phyloP scores from a whole-genome alignment of 2,329 filamentous ascomycete genomes.

The Botrytis deweyae region DNA sequence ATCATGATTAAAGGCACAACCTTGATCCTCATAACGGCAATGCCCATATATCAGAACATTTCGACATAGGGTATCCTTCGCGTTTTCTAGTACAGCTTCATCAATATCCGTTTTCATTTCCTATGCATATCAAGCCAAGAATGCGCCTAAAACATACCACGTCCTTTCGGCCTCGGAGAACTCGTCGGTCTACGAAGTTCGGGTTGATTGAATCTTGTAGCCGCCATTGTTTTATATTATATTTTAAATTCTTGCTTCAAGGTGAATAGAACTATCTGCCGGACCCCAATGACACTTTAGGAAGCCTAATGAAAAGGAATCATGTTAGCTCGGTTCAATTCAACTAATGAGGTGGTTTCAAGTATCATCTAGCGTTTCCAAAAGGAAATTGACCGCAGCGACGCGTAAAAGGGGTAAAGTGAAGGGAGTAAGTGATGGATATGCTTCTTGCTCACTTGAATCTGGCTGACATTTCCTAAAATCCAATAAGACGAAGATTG shows the following conservation, averaged over 20 bases:
- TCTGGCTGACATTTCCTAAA: conserved; percentile 37
- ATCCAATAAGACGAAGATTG: conserved; percentile 19
- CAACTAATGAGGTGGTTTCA: neutral
- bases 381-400: neutral
- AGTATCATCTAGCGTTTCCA: neutral
- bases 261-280: conserved; percentile 36
- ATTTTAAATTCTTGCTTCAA: conserved; percentile 22
- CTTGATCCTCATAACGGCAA: conserved; percentile 87
- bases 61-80: conserved; percentile 85
- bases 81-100: conserved; percentile 55
- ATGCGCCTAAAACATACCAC: conserved; percentile 45
- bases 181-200: conserved; percentile 45
- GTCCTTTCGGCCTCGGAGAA: conserved; percentile 57
- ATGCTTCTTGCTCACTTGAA: conserved; percentile 32
- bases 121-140: neutral
- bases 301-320: conserved; percentile 29
- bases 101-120: conserved; percentile 27
- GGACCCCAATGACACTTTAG: conserved; percentile 36
- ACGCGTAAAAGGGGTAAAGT: neutral
- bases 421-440: neutral
- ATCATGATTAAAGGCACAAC: conserved; percentile 87
- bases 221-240: conserved; percentile 32
- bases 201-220: conserved; percentile 38
- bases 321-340: conserved; percentile 26
- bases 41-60: conserved; percentile 93